These are phyloP conservation scores for Botryotinia globosa DNA, from an alignment of 2,329 filamentous ascomycete species.

Conservation along the genomic window DNA sequence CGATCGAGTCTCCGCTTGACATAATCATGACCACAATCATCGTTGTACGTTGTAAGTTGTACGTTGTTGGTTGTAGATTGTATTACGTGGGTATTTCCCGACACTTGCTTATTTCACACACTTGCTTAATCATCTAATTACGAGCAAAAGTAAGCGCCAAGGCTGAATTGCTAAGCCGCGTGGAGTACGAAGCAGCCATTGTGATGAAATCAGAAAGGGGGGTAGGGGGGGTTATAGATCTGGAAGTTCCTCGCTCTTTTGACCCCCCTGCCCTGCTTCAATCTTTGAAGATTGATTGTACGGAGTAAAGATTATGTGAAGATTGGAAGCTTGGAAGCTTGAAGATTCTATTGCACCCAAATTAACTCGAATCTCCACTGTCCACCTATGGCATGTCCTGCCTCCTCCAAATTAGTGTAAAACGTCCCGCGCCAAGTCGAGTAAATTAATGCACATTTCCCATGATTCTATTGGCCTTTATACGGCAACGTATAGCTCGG, in stretches of 20 bases:
- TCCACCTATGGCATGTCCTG: conserved; percentile 6
- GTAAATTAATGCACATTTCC: background rate
- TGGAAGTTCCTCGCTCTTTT: background rate
- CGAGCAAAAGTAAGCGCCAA: background rate
- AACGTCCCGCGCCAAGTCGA: background rate
- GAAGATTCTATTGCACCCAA: background rate
- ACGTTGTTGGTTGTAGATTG: background rate
- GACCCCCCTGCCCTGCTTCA: background rate
- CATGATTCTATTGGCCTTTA: background rate
- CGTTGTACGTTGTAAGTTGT: background rate
- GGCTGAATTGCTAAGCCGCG: background rate
- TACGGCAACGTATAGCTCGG: background rate
- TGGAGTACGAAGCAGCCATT: too few species aligned
- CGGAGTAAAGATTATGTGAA: too few species aligned
- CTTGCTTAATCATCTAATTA: background rate
- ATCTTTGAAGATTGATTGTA: background rate
- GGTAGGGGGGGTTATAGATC: background rate
- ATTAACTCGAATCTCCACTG: background rate
- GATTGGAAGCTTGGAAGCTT: background rate
- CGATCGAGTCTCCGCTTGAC: background rate
- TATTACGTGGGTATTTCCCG: background rate
- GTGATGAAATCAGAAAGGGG: background rate
- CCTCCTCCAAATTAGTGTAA: background rate
- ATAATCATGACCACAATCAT: background rate
- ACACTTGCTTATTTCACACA: background rate